Evolutionary conservation across 495 filamentous ascomycete genomes (phyloP), one percentile per base, ranked within the genome.

Genomic region (Tuber calosporum): DNA sequence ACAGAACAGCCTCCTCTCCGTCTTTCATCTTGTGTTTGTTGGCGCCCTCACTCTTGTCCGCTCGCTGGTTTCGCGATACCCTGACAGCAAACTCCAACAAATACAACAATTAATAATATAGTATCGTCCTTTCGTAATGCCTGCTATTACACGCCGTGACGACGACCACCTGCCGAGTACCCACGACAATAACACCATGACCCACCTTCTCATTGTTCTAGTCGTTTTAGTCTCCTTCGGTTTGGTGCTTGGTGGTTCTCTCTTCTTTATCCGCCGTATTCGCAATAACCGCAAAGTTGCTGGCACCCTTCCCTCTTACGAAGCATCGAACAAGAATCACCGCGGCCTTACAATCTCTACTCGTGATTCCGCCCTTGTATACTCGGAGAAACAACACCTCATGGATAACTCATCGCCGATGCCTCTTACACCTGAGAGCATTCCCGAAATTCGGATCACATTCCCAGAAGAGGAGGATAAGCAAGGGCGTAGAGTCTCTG

Each of bases 391-490:
- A 78, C 84, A 85, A 72, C 86, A 88, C 70, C 87, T 96, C 77
- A 88, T 95, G 74, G 86, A 88, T 66, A 90, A 90, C 82, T 91
- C 92, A 36, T 86, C 86, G 67, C 89, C 87, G 62, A 92, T 92
- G 22, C 92, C 93, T 39, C 83, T 89, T 67, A 93, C 92, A 72
- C 92, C 92, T n/a, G 86, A 84, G 77, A 86, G 86, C 72, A 88
- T 98, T 19, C 95, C 95, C 17, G 93, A 97, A 83, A 99, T 99
- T 80, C 92, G 94, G 82, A 97, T 99, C 81, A 99, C 95, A 0
- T 97, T 99, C 85, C 95, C 95, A 20, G 95, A 99, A 77, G 94
- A 98, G 86, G 88, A 91, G 70, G 94, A 93, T 79, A 91, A 97
- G 77, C 88, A 89, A 66, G 96, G 96, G 72, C 91, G 91, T 82